Conservation (phyloP, 2,329 filamentous ascomycete species). For the Kalmusia sp. region DNA sequence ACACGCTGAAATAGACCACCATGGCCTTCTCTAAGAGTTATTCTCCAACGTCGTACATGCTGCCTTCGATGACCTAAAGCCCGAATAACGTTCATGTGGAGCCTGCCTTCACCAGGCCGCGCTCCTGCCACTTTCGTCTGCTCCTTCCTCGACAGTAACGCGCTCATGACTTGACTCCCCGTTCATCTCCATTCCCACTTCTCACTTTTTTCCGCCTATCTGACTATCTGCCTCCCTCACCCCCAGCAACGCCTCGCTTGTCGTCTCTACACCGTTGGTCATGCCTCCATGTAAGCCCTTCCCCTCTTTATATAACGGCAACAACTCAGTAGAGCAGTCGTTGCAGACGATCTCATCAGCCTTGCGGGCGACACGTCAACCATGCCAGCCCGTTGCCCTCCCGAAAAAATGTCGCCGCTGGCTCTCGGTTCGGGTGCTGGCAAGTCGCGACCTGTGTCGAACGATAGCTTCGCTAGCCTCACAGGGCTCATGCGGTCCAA, state of each 20-base stretch:
- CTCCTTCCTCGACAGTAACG: slow-evolving; percentile 1
- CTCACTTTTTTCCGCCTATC: neutral
- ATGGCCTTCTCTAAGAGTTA: no score
- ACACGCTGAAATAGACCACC: no score
- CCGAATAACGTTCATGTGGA: no score
- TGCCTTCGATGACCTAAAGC: no score
- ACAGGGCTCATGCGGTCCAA: slow-evolving; percentile 5
- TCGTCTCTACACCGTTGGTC: neutral
- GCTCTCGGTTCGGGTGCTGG: neutral
- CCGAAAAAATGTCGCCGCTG: neutral
- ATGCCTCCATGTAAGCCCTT: slow-evolving; percentile 2
- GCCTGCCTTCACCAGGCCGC: no score
- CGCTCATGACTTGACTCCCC: neutral
- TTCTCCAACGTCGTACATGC: no score
- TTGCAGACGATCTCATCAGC: slow-evolving; percentile 20
- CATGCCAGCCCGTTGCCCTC: neutral
- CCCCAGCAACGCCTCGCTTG: neutral
- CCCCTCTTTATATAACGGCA: no score
- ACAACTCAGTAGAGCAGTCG: slow-evolving; percentile 8
- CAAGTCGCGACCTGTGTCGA: neutral
- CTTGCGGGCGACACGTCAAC: neutral
- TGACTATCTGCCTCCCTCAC: neutral
- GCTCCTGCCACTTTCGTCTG: no score
- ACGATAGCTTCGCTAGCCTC: slow-evolving; percentile 14
- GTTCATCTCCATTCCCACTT: neutral